Conservation (phyloP, 2,329 filamentous ascomycete genomes). For the Blastomyces percursus region DNA sequence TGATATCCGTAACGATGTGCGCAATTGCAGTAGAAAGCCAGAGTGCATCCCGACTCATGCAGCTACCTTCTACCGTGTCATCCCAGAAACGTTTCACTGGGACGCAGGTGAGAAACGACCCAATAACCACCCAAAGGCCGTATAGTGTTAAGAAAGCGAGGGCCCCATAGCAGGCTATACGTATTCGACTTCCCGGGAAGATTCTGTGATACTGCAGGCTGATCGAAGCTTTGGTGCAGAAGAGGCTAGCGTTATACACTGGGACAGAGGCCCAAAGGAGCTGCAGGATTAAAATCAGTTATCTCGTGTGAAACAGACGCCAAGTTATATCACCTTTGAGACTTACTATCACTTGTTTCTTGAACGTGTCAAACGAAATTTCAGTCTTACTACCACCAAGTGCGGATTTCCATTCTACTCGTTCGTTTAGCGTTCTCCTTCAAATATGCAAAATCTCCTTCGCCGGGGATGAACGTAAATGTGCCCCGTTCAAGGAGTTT, state of each 20-base stretch:
- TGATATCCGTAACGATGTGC: slow-evolving; percentile 34
- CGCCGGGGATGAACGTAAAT: not conserved
- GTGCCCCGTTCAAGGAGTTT: not conserved
- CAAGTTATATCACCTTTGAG: not conserved
- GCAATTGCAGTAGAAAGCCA: slow-evolving; percentile 37
- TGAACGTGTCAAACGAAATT: not conserved
- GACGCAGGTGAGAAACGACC: slow-evolving; percentile 24
- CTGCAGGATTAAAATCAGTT: slow-evolving; percentile 9
- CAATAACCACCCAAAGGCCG: slow-evolving; percentile 24
- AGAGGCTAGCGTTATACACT: slow-evolving; percentile 26
- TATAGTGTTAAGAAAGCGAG: slow-evolving; percentile 26
- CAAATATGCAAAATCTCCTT: not conserved
- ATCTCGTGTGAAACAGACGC: not conserved
- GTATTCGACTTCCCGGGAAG: slow-evolving; percentile 24
- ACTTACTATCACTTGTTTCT: slow-evolving; percentile 8
- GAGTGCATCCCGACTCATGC: slow-evolving; percentile 30
- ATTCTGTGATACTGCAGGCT: slow-evolving; percentile 28
- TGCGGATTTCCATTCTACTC: not conserved
- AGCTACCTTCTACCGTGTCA: slow-evolving; percentile 19
- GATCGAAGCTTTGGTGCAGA: slow-evolving; percentile 27
- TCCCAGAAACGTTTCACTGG: slow-evolving; percentile 24
- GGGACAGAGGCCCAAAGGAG: slow-evolving; percentile 26
- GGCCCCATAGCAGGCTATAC: slow-evolving; percentile 24
- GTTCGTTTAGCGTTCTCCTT: not conserved
- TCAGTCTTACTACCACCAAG: not conserved